Conservation (phyloP, 2,329 filamentous ascomycete genomes). For the Cercospora sp. region DNA sequence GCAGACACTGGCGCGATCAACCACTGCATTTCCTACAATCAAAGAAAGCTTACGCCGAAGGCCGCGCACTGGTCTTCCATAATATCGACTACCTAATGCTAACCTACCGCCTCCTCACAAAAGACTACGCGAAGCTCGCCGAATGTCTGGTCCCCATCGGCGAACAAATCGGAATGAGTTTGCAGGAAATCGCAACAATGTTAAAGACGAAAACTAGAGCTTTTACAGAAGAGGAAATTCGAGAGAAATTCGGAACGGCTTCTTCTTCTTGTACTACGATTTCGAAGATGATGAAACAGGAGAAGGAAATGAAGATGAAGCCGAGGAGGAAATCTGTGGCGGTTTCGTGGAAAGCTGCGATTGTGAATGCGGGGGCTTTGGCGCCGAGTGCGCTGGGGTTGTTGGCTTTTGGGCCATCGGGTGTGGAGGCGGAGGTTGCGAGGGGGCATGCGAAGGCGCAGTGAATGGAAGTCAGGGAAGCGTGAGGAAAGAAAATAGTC, state of each 20-base stretch:
- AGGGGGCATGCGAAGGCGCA: not conserved
- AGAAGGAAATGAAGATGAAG: not conserved
- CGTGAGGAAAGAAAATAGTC: not conserved
- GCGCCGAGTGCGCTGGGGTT: conserved; percentile 3
- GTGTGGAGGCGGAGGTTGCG: conserved; percentile 1
- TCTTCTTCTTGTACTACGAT: not conserved
- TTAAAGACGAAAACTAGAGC: conserved; percentile 63
- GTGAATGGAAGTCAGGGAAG: not conserved
- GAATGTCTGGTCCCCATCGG: conserved; percentile 72
- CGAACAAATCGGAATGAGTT: conserved; percentile 65
- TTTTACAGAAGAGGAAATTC: conserved; percentile 67
- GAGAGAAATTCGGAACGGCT: conserved; percentile 51
- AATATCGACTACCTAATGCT: conserved; percentile 81
- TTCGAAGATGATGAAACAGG: not conserved
- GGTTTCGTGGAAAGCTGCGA: not conserved
- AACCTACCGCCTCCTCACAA: conserved; percentile 65
- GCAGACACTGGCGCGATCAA: conserved; percentile 79
- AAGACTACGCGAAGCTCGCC: conserved; percentile 71
- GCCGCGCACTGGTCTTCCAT: conserved; percentile 73
- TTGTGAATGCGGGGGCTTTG: not conserved
- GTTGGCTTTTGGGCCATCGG: conserved; percentile 3
- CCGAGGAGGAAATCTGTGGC: not conserved
- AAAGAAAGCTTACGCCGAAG: conserved; percentile 65
- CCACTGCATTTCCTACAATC: conserved; percentile 70
- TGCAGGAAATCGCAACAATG: conserved; percentile 64